Evolutionary conservation across 257 asterid genomes (phyloP).

Genomic region (Verbena officinalis): DNA sequence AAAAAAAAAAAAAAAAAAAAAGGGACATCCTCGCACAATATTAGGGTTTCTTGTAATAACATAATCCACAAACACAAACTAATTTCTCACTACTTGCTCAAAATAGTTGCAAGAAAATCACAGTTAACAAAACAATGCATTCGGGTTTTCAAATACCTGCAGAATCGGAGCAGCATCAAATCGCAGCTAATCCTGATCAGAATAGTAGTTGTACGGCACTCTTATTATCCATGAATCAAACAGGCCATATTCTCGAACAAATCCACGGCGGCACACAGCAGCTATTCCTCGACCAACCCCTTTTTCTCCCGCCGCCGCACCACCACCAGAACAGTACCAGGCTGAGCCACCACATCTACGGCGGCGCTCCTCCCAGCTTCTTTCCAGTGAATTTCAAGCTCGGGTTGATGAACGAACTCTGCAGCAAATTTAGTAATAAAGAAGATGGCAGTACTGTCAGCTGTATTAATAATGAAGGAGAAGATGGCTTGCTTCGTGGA

Average conservation of each 20-base stretch:
- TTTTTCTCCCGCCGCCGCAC: constrained; percentile 3
- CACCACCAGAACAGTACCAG: background rate
- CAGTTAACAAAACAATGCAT: constrained; percentile 22
- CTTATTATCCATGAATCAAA: constrained; percentile 28
- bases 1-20: too few species aligned
- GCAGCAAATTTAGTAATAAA: background rate
- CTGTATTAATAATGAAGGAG: background rate
- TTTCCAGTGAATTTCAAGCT: constrained; percentile 40
- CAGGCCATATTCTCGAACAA: constrained; percentile 28
- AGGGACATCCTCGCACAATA: background rate
- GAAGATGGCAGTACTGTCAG: background rate
- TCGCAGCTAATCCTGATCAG: background rate
- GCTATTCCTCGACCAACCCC: constrained; percentile 23
- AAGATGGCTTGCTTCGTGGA: constrained; percentile 17
- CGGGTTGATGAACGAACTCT: constrained; percentile 30
- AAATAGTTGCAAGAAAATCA: too few species aligned
- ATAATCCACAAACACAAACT: background rate
- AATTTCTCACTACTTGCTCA: too few species aligned
- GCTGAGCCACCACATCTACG: background rate
- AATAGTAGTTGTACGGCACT: constrained; percentile 9
- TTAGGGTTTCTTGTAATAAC: constrained; percentile 1
- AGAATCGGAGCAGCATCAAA: constrained; percentile 9
- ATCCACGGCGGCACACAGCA: constrained; percentile 28
- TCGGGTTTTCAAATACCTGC: constrained; percentile 35
- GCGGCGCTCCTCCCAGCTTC: background rate